These are phyloP conservation scores for Aureoboletus auriporus DNA, from an alignment of 768 basidiomycete genomes.

Conservation along the genomic window DNA sequence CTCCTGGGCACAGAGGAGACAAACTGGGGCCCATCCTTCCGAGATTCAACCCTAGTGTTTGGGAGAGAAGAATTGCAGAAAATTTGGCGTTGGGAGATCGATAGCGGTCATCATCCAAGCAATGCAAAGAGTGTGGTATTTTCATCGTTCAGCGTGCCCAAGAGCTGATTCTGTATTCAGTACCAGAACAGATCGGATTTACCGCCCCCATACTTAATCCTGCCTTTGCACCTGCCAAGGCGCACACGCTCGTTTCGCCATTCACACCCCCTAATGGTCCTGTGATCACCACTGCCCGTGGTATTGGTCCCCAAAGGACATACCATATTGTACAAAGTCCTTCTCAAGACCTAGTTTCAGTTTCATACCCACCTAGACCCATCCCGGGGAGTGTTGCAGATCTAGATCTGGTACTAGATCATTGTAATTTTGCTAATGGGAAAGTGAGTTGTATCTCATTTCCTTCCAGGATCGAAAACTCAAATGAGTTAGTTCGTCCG, in stretches of 20 bases:
- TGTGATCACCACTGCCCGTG: conserved; percentile 42
- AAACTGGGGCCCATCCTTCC: conserved; percentile 30
- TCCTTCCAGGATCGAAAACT: neutral
- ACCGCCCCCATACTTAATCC: too few relatives aligned
- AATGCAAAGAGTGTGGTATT: conserved; percentile 32
- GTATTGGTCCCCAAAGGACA: conserved; percentile 68
- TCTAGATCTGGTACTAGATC: conserved; percentile 79
- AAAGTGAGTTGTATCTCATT: conserved; percentile 44
- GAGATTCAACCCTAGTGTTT: conserved; percentile 70
- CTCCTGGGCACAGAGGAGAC: conserved; percentile 40
- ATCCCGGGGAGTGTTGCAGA: conserved; percentile 80
- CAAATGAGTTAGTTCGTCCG: conserved; percentile 70
- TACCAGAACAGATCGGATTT: too few relatives aligned
- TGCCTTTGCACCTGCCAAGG: too few relatives aligned
- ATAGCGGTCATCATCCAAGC: conserved; percentile 87
- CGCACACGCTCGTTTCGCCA: conserved; percentile 34
- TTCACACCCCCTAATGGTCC: conserved; percentile 39
- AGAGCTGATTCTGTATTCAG: too few relatives aligned
- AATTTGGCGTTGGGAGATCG: conserved; percentile 93
- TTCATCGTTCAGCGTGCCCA: too few relatives aligned
- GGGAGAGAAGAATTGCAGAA: conserved; percentile 66
- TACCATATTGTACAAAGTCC: conserved; percentile 58
- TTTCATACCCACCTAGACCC: conserved; percentile 48
- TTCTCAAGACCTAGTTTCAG: conserved; percentile 48
- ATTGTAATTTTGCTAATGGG: conserved; percentile 71